Evolutionary conservation across 768 basidiomycete genomes (phyloP), one percentile per base, ranked within the genome.

Genomic region (Amanita thiersii): DNA sequence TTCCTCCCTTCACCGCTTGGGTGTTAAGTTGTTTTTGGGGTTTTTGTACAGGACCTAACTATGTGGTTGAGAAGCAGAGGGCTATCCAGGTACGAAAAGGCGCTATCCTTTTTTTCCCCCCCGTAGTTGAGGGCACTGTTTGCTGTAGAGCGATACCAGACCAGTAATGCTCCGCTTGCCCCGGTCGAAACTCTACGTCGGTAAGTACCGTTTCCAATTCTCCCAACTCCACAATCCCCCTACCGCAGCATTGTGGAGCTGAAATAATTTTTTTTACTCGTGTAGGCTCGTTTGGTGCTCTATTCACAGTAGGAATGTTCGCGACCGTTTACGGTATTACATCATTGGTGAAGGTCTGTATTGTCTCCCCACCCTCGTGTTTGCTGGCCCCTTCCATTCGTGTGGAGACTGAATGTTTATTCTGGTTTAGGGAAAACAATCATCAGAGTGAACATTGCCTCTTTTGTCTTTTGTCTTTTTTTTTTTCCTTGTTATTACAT

Each of bases 31-130:
- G n/a, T n/a, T n/a, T n/a, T n/a, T n/a, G n/a, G 53, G 14, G 39
- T 20, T 9, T 40, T 39, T n/a, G 50, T 46, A 44, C 43, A 72
- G 57, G 56, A 39, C 80, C 78, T 50, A 84, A 88, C 67, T 57
- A 57, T 41, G 70, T 86, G 47, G 58, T 75, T 30, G 75, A 81
- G 63, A 79, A 63, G 56, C 86, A 88, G 62, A 75, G 63, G 64
- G 46, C 56, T 33, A 70, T 76, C 59, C 86, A 88, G 70, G 86
- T 86, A 28, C 28, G 32, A 25, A 18, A 11, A 5, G 11, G 8
- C 19, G n/a, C 39, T 43, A 15, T 34, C 20, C 32, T 38, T 46
- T 46, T 37, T 48, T 15, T 39, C 41, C n/a, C 32, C 37, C 39
- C 45, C 45, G 31, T 41, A 36, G 26, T 11, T n/a, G 26, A 25